Evolutionary conservation across 2,329 filamentous ascomycete genomes (phyloP), one percentile per base, ranked within the genome.

Genomic region (Microcyclosporella mali): DNA sequence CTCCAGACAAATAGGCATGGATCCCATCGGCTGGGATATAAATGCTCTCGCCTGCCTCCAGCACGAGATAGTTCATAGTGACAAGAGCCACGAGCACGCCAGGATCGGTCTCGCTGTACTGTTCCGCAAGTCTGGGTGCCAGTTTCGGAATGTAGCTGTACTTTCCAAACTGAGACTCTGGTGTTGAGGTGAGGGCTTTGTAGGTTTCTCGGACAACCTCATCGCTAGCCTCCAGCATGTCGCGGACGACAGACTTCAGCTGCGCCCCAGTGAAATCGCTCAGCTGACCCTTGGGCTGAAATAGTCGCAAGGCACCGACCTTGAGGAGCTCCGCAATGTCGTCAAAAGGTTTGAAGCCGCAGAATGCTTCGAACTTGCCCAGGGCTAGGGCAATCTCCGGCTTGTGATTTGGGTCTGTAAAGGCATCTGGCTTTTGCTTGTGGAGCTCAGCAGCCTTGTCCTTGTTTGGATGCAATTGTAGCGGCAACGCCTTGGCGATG

Each of bases 301-400:
- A 82, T 1, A 64, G 62, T 35, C 73, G 66, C 1, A 84, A 66
- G 2, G 73, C 69, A 19, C 74, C 65, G 18, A 84, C 65, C 31
- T 73, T 43, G 56, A 87, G 73, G 1, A 87, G 64, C 0, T 68
- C 58, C 25, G 78, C 64, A 44, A 88, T 80, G 2, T 80, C 70
- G 8, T 64, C 57, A 0, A 84, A 66, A 0, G 82, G 78, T 57
- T 85, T 88, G 69, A 81, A 88, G 4, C 84, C 84, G 8, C 79
- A 81, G 53, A 89, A 88, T 0, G 84, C 79, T 61, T 88, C 84
- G 55, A 89, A 88, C 16, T 79, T 75, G 10, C 75, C 72, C 1
- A 88, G 66, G 0, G 84, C 84, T 1, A 89, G 69, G 1, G 84
- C 84, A 40, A 89, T 88, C 59, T 89, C 84, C 1, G 85, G 84